Evolutionary conservation across 140 eudicot species (phyloP).

Genomic region (Oenanthe javanica): DNA sequence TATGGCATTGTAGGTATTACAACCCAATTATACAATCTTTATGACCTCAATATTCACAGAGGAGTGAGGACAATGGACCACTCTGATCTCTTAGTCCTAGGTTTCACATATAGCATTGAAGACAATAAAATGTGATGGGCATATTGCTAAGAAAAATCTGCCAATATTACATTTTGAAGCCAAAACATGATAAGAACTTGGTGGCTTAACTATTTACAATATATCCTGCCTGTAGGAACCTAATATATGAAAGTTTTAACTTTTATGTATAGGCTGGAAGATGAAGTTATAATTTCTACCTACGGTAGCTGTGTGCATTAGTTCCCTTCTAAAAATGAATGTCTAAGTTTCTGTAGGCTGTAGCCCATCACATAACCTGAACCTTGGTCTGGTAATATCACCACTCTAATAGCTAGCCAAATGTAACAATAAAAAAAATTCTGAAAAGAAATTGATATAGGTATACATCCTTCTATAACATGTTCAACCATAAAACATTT

Average conservation of each 20-base stretch:
- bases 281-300: not conserved
- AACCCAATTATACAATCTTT: not conserved
- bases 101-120: not conserved
- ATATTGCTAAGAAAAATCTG: not conserved
- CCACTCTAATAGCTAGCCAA: too few species aligned
- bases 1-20: not conserved
- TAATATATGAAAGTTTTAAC: not conserved
- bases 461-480: too few species aligned
- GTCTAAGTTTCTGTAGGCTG: too few species aligned
- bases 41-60: not conserved
- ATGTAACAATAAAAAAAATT: too few species aligned
- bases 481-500: too few species aligned
- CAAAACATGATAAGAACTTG: not conserved
- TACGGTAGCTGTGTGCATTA: not conserved
- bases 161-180: not conserved
- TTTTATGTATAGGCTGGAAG: not conserved
- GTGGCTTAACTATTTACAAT: not conserved
- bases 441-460: too few species aligned
- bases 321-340: not conserved
- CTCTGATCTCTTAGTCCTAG: not conserved
- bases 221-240: not conserved
- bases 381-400: too few species aligned
- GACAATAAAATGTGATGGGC: not conserved
- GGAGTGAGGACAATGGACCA: not conserved
- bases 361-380: too few species aligned